A percentile compares a stretch with the other conserved stretches of the same genome.
These are phyloP conservation scores for Parietichytrium sp. DNA, from an alignment of 108 stramenopile species.

Conservation along the genomic window DNA sequence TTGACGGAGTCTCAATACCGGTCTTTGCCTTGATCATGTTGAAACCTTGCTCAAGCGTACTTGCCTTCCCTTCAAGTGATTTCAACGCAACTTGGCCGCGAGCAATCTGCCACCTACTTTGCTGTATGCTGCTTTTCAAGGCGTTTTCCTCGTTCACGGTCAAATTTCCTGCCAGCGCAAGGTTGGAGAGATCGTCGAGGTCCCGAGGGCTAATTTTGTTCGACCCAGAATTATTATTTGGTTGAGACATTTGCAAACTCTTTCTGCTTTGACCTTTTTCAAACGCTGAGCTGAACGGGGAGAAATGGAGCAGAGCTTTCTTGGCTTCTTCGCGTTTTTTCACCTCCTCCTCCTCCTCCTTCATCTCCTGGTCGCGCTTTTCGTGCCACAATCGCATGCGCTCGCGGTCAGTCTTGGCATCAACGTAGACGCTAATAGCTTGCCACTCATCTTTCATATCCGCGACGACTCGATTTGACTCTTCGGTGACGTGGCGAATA, in stretches of 20 bases:
- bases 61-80: constrained; percentile 17
- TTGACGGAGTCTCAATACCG: constrained; percentile 11
- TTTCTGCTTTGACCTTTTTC: too few relatives aligned
- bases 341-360: not conserved
- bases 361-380: not conserved
- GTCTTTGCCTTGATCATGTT: constrained; percentile 9
- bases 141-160: constrained; percentile 24
- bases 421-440: not conserved
- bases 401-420: constrained; percentile 27
- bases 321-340: not conserved
- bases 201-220: not conserved
- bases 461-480: not conserved
- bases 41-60: constrained; percentile 27
- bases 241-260: too few relatives aligned
- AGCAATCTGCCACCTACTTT: constrained; percentile 37
- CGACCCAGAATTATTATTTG: too few relatives aligned
- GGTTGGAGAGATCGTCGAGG: not conserved
- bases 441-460: constrained; percentile 26
- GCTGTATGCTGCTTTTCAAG: constrained; percentile 24
- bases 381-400: not conserved
- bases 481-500: not conserved
- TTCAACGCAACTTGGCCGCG: constrained; percentile 25
- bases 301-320: not conserved
- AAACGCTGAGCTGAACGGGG: constrained; percentile 13
- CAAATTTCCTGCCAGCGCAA: constrained; percentile 1